Conservation (phyloP, 345 rosid genomes). For the Ricinus communis region DNA sequence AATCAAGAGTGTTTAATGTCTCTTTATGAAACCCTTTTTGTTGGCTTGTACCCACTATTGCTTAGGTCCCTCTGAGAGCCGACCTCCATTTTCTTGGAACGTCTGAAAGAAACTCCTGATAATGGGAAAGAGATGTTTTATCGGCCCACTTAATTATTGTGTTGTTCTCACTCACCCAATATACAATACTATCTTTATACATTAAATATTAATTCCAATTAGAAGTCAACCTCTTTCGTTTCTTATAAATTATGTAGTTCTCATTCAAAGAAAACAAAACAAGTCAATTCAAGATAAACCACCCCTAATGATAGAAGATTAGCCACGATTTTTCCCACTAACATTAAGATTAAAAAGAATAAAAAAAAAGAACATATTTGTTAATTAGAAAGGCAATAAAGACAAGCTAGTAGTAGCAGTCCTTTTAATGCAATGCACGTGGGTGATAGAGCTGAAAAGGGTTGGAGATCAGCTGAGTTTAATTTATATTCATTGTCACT, state of each 20-base stretch:
- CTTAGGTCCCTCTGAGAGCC: too few species aligned
- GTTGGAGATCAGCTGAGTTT: too few species aligned
- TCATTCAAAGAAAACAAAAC: not conserved
- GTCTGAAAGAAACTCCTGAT: not conserved
- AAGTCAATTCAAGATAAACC: slow-evolving; percentile 16
- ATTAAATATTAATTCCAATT: not conserved
- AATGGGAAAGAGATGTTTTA: too few species aligned
- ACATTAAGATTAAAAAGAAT: not conserved
- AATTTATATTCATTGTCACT: too few species aligned
- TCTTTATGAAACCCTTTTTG: too few species aligned
- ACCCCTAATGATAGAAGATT: slow-evolving; percentile 18
- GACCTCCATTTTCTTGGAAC: slow-evolving; percentile 16
- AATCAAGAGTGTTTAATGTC: too few species aligned
- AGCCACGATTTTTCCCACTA: slow-evolving; percentile 29
- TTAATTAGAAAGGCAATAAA: slow-evolving; percentile 13
- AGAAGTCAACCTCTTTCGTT: slow-evolving; percentile 19
- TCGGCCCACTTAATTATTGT: slow-evolving; percentile 22
- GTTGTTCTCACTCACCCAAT: slow-evolving; percentile 16
- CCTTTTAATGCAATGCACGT: slow-evolving; percentile 21
- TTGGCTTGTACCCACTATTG: not conserved
- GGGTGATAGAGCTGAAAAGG: slow-evolving; percentile 22
- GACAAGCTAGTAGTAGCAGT: not conserved
- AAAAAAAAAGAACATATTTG: not conserved
- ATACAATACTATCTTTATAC: not conserved
- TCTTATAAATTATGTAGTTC: not conserved